Evolutionary conservation across 345 rosid species (phyloP).

Genomic region (Pseudoturritis turrita): DNA sequence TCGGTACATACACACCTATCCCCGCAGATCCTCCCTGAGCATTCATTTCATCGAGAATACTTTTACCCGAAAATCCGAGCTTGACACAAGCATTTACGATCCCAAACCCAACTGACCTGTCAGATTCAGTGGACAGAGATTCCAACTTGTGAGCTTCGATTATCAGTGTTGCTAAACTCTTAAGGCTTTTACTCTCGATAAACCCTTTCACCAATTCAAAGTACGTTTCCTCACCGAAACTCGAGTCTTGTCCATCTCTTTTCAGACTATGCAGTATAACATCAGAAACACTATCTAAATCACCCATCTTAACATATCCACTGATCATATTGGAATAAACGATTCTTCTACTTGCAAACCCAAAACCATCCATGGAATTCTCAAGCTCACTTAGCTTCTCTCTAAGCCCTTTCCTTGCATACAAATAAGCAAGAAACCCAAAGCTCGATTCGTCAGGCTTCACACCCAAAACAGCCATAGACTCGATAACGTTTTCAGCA

Average conservation of each 20-base stretch:
- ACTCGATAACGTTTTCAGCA: conserved; percentile 62
- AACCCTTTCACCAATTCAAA: conserved; percentile 58
- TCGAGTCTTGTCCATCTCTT: conserved; percentile 29
- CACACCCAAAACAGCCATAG: conserved; percentile 59
- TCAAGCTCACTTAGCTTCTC: conserved; percentile 64
- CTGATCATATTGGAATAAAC: conserved; percentile 52
- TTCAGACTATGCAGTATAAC: conserved; percentile 41
- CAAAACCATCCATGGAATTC: conserved; percentile 45
- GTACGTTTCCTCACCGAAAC: conserved; percentile 51
- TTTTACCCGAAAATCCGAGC: conserved; percentile 69
- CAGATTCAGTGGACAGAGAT: conserved; percentile 20
- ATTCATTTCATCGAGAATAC: conserved; percentile 71
- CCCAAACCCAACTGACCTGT: conserved; percentile 62
- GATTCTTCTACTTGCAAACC: conserved; percentile 39
- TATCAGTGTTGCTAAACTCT: conserved; percentile 60
- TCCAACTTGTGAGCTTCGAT: conserved; percentile 75
- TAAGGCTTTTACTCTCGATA: conserved; percentile 44
- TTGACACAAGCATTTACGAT: conserved; percentile 64
- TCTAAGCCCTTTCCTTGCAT: conserved; percentile 59
- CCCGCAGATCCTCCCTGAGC: conserved; percentile 54
- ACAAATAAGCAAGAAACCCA: conserved; percentile 76
- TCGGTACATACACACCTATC: conserved; percentile 76
- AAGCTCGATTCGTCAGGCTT: conserved; percentile 68
- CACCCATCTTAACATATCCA: conserved; percentile 54
- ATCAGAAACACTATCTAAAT: conserved; percentile 47